Evolutionary conservation across 805 yeast genomes (phyloP), one percentile per base, ranked within the genome.

Genomic region (Clavispora santaluciae): DNA sequence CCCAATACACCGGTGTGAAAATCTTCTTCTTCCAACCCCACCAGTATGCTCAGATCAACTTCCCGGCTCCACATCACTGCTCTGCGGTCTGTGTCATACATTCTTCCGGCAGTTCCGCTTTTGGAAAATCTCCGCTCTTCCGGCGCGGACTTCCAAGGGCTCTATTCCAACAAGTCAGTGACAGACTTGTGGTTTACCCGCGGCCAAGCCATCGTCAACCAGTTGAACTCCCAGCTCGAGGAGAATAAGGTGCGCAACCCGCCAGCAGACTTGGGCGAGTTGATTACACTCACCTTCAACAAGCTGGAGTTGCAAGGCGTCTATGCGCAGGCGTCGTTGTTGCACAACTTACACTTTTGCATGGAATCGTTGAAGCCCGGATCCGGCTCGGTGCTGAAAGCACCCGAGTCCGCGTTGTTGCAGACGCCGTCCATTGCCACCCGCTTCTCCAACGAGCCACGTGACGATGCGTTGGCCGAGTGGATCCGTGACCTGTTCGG

Each of bases 401-500:
- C 51, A 18, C 41, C 43, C 17, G 43, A 41, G 15, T 57, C 68
- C 16, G 70, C 70, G 18, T 56, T 78, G 12, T 57, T 80, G 23
- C 56, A 66, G 38, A 69, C 76, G 6, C 83, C 84, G 3, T 50
- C 58, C 25, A 60, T 60, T 33, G 42, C 61, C 6, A 40, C 50
- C n/a, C 26, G 26, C 22, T 66, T 68, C 31, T 44, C 46, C 13
- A 68, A 69, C 38, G 64, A 51, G 34, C 72, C 71, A 6, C 42
- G 47, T 7, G 61, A 64, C 48, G 56, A 56, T 43, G 57, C 58
- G 12, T 61, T 79, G 36, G 57, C 59, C 17, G 59, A 65, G 20
- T 76, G 84, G 65, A 69, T 86, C 21, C 63, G 64, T 16, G 65
- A 70, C 31, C 76, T 83, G 2, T 89, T 89, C 63, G 96, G 95